Evolutionary conservation across 192 early-diverging fungal species (phyloP).

Genomic region (Backusella westeae): DNA sequence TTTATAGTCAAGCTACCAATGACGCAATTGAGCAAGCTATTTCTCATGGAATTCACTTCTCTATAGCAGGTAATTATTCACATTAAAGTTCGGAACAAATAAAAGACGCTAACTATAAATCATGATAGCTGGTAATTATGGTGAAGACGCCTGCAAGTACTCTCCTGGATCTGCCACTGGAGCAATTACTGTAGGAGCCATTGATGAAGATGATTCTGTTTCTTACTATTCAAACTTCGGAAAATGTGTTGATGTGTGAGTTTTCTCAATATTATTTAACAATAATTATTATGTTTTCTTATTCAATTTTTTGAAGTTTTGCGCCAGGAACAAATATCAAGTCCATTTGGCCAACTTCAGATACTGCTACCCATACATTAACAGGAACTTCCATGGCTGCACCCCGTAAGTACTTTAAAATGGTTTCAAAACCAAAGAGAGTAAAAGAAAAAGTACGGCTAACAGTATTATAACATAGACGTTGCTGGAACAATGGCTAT

Average conservation of each 20-base stretch:
- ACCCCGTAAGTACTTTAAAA: constrained; percentile 54
- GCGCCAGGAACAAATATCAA: constrained; percentile 51
- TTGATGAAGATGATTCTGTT: constrained; percentile 55
- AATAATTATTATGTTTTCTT: background rate
- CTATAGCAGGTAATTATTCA: constrained; percentile 39
- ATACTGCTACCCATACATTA: constrained; percentile 51
- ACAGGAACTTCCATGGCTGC: constrained; percentile 84
- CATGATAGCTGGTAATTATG: constrained; percentile 54
- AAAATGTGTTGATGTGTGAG: constrained; percentile 51
- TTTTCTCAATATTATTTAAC: background rate
- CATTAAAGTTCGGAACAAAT: background rate
- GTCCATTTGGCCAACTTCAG: constrained; percentile 59
- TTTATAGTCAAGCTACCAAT: constrained; percentile 45
- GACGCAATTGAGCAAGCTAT: constrained; percentile 49
- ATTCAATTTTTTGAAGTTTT: constrained; percentile 20
- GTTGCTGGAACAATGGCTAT: constrained; percentile 54
- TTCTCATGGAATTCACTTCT: constrained; percentile 46
- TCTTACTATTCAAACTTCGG: constrained; percentile 58
- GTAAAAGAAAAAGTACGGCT: background rate
- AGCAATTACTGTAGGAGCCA: constrained; percentile 60
- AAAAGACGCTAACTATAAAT: background rate
- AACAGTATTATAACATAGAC: constrained; percentile 12
- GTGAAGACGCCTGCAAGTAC: constrained; percentile 53
- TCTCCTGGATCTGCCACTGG: constrained; percentile 54
- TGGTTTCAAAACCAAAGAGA: background rate